Conservation (phyloP, 768 basidiomycete species). For the Russula compacta region DNA sequence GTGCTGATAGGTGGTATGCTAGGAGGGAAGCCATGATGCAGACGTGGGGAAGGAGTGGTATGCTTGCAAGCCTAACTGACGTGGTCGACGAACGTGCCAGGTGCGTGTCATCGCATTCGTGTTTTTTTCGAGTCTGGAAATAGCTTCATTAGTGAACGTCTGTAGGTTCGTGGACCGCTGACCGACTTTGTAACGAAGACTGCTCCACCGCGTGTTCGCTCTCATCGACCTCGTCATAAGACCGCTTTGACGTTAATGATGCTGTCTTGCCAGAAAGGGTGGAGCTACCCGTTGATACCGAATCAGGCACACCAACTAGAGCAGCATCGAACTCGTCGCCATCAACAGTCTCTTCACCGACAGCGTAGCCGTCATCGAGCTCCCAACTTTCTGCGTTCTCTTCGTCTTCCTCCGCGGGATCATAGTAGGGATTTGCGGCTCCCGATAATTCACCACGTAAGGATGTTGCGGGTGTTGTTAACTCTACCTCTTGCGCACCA, state of each 20-base stretch:
- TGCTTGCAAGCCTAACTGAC: background rate
- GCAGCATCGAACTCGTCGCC: conserved; percentile 7
- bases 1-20: background rate
- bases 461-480: background rate
- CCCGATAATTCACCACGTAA: background rate
- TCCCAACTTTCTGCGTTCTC: conserved; percentile 15
- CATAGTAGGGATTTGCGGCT: background rate
- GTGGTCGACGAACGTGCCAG: background rate
- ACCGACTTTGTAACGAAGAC: conserved; percentile 11
- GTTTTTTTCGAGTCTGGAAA: conserved; percentile 9
- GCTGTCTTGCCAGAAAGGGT: conserved; percentile 7
- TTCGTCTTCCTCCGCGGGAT: conserved; percentile 2
- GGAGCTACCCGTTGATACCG: conserved; percentile 12
- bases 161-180: background rate
- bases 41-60: background rate
- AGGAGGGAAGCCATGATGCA: background rate
- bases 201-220: background rate
- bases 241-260: conserved; percentile 10
- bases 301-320: conserved; percentile 5
- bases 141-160: background rate
- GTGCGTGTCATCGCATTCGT: conserved; percentile 4
- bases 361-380: conserved; percentile 11
- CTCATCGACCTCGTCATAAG: conserved; percentile 6
- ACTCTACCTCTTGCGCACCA: background rate
- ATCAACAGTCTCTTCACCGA: conserved; percentile 6